Evolutionary conservation across 768 basidiomycete species (phyloP).

Genomic region (Suillus placidus): DNA sequence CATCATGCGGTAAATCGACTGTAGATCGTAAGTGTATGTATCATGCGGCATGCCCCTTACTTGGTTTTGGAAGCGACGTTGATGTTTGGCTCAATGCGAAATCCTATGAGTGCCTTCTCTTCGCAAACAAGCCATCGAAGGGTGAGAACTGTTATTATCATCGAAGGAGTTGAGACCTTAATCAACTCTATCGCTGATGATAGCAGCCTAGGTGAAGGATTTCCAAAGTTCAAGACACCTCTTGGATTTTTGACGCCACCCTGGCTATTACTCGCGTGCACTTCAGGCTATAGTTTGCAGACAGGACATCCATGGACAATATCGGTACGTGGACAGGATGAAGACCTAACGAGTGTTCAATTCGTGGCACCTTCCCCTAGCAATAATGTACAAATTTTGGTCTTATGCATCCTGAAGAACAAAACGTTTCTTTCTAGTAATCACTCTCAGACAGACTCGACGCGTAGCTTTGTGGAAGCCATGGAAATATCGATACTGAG

Average conservation of each 20-base stretch:
- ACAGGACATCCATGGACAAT: background rate
- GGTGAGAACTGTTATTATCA: background rate
- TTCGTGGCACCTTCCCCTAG: background rate
- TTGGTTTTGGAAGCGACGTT: background rate
- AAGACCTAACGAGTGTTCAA: background rate
- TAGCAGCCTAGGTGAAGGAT: background rate
- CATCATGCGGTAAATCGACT: background rate
- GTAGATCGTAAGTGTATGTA: background rate
- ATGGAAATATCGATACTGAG: constrained; percentile 34
- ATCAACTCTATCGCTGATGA: background rate
- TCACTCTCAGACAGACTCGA: constrained; percentile 1
- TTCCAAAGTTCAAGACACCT: background rate
- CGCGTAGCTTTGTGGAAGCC: constrained; percentile 2
- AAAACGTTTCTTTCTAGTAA: background rate
- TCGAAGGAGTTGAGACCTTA: background rate
- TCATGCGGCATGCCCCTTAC: background rate
- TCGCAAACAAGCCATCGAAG: background rate
- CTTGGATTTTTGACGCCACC: background rate
- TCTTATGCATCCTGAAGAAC: background rate
- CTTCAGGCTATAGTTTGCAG: background rate
- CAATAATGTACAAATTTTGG: constrained; percentile 1
- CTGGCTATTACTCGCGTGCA: background rate
- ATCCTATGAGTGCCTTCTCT: background rate
- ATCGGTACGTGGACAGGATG: background rate
- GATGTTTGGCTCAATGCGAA: background rate